A percentile compares a stretch with the other conserved stretches of the same genome.
phyloP scores from a whole-genome alignment of 768 basidiomycete species.

The Boletus coccyginus region DNA sequence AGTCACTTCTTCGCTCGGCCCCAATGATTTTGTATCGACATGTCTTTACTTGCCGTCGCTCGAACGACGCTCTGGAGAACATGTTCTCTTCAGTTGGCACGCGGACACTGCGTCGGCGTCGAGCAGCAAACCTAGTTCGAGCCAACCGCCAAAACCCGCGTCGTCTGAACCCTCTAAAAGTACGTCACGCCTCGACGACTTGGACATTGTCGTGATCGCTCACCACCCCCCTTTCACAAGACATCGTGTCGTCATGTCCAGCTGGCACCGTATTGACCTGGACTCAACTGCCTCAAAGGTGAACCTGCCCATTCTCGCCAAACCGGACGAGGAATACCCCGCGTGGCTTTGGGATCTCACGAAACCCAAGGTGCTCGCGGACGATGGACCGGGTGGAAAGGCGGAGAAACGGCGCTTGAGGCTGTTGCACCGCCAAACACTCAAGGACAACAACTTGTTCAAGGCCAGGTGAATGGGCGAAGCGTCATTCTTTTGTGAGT shows the following conservation, averaged over 20 bases:
- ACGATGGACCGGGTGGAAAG: conserved; percentile 74
- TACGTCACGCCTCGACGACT: conserved; percentile 5
- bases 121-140: background rate
- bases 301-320: conserved; percentile 74
- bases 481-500: background rate
- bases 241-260: conserved; percentile 56
- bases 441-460: conserved; percentile 86
- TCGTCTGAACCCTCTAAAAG: conserved; percentile 17
- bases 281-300: conserved; percentile 79
- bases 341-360: conserved; percentile 85
- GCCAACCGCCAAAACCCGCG: background rate
- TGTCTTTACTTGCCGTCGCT: conserved; percentile 19
- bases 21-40: conserved; percentile 2
- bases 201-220: background rate
- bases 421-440: conserved; percentile 59
- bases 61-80: conserved; percentile 13
- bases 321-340: conserved; percentile 83
- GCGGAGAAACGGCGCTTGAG: conserved; percentile 56
- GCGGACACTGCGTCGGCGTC: conserved; percentile 16
- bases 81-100: conserved; percentile 3
- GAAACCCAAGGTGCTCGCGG: conserved; percentile 54
- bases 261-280: conserved; percentile 75
- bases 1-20: background rate
- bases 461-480: conserved; percentile 56
- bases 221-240: background rate